Conservation (phyloP, 2,329 filamentous ascomycete species). For the Xylaria hypoxylon region DNA sequence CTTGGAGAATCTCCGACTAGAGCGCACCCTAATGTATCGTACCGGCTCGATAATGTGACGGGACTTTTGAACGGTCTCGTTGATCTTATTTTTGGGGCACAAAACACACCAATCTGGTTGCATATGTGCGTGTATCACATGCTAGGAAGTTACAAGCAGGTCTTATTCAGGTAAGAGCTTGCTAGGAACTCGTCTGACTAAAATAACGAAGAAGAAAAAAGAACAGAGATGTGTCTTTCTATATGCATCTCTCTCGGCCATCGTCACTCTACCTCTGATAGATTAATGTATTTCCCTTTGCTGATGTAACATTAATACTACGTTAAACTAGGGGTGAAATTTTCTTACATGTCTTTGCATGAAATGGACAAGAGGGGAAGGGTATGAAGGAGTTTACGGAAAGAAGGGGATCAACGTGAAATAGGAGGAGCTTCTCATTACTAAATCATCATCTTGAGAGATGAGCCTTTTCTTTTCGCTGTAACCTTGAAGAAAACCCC, state of each 20-base stretch:
- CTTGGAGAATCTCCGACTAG: conserved; percentile 84
- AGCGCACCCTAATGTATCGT: neutral
- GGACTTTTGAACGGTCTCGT: conserved; percentile 7
- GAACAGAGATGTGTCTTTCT: conserved; percentile 5
- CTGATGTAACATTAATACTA: conserved; percentile 38
- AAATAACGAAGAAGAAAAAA: conserved; percentile 6
- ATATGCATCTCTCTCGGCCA: neutral
- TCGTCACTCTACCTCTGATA: neutral
- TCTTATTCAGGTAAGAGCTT: conserved; percentile 12
- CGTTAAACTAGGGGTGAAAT: conserved; percentile 5
- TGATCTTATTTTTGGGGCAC: conserved; percentile 13
- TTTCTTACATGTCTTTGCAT: conserved; percentile 29
- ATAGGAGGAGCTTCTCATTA: conserved; percentile 22
- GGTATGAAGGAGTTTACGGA: conserved; percentile 31
- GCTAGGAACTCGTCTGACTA: conserved; percentile 13
- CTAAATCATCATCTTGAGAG: conserved; percentile 6
- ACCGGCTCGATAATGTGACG: conserved; percentile 3
- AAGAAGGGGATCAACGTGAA: conserved; percentile 9
- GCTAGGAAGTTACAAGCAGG: conserved; percentile 11
- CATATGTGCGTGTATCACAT: conserved; percentile 25
- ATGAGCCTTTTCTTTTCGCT: conserved; percentile 5
- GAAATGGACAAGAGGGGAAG: conserved; percentile 22
- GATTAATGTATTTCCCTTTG: conserved; percentile 22
- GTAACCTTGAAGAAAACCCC: neutral
- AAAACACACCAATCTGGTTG: conserved; percentile 3